These are phyloP conservation scores for Solanum habrochaites DNA, from an alignment of 257 asterid genomes.

Conservation along the genomic window DNA sequence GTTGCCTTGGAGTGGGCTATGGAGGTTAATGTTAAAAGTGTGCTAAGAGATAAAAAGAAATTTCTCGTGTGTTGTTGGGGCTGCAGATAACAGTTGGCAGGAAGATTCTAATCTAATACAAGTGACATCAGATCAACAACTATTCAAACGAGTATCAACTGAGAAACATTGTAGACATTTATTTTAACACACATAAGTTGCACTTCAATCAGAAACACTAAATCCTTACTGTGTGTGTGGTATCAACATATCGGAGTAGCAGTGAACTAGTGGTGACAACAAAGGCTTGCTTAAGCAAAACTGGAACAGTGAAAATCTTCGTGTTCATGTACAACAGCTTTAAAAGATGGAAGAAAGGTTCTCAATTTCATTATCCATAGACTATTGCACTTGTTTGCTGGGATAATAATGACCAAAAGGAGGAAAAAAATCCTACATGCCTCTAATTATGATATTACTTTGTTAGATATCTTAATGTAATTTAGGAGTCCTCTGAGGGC, in stretches of 20 bases:
- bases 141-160: background rate
- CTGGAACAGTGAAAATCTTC: background rate
- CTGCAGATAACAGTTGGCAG: background rate
- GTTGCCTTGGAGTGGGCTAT: background rate
- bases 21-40: background rate
- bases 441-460: conserved; percentile 6
- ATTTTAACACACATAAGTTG: background rate
- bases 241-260: background rate
- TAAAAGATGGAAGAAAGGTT: background rate
- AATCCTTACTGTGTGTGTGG: background rate
- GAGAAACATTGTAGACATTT: background rate
- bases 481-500: conserved; percentile 63
- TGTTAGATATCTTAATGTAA: conserved; percentile 63
- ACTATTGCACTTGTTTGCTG: background rate
- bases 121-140: background rate
- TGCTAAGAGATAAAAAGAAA: background rate
- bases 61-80: too few species aligned
- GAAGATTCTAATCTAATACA: background rate
- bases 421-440: background rate
- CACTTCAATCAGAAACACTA: background rate
- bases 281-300: background rate
- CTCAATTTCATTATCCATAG: background rate
- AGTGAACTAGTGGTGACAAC: background rate
- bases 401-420: background rate
- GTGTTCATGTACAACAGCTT: background rate